Base-by-base conservation (phyloP, 1,139 yeast genomes). In the Pneumocystis murina region DNA sequence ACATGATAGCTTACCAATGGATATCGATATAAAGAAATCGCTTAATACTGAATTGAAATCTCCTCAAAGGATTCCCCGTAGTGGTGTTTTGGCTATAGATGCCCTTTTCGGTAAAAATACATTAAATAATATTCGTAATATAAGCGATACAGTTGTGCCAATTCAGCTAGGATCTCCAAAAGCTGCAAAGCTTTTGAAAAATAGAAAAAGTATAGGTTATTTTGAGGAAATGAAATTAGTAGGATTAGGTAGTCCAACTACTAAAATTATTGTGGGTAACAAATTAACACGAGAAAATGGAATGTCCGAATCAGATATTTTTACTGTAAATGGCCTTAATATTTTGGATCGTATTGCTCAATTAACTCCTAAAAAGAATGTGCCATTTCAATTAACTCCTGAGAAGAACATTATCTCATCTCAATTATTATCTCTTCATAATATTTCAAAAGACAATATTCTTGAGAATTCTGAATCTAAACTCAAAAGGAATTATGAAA, bases 1-100 rank as follows among this genome's bases (percentile, higher is more conserved):
- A 24, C 55, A 48, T 24, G 20, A 60, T 62, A 48, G 38, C 30
- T 58, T 55, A 54, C 67, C 12, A 33, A 59, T 61, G 28, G 65
- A 69, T 28, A 70, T 70, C 71, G 72, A 69, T 41, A 64, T 69
- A 43, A 70, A 71, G 5, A 62, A 65, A 10, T 64, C 68, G 17
- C 38, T 68, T n/a, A 70, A 70, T 1, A 41, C 62, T 33, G 66
- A 40, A 12, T 14, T 43, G 16, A 48, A 48, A 20, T 20, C 48
- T 30, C 57, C 61, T 20, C 65, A 63, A 16, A 24, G 59, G 1
- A 17, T 59, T 14, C 40, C 57, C 17, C 41, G 43, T 20, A 38
- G 12, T 38, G 60, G 60, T 3, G 39, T n/a, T 33, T 17, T 35
- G 24, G 43, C 64, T 30, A 54, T 39, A 30, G 65, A 62, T 17